Conservation (phyloP, 331 rosid genomes). For the Rhamnella rubrinervis region DNA sequence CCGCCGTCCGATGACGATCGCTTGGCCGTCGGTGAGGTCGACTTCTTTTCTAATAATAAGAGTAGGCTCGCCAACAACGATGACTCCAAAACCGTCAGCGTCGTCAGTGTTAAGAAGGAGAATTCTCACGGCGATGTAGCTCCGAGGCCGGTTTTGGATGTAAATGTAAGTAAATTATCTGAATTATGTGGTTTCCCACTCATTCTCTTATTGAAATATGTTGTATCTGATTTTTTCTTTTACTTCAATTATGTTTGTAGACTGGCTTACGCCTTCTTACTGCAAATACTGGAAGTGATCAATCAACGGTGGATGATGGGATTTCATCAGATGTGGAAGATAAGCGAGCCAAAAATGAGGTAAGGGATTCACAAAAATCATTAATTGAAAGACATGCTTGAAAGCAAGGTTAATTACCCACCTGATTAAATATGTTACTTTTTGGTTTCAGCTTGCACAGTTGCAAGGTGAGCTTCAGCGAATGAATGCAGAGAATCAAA, state of each 20-base stretch:
- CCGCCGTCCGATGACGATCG: slow-evolving; percentile 32
- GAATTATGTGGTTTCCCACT: too few species aligned
- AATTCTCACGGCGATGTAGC: slow-evolving; percentile 26
- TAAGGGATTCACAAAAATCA: slow-evolving; percentile 11
- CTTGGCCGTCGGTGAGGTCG: slow-evolving; percentile 50
- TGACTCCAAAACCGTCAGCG: slow-evolving; percentile 26
- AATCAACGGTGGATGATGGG: slow-evolving; percentile 94
- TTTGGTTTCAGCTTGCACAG: slow-evolving; percentile 50
- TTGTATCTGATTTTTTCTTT: neutral
- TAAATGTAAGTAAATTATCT: slow-evolving; percentile 45
- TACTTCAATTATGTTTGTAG: slow-evolving; percentile 29
- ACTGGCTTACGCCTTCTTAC: slow-evolving; percentile 82
- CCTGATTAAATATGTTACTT: neutral
- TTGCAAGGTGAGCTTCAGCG: slow-evolving; percentile 73
- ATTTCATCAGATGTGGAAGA: slow-evolving; percentile 64
- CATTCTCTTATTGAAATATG: neutral
- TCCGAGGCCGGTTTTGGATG: slow-evolving; percentile 24
- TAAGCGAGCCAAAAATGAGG: slow-evolving; percentile 72
- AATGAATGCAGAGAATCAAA: slow-evolving; percentile 74
- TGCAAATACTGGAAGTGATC: slow-evolving; percentile 80
- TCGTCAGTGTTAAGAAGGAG: slow-evolving; percentile 53
- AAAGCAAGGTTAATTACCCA: neutral
- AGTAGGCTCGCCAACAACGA: slow-evolving; percentile 19
- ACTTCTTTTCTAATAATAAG: slow-evolving; percentile 66
- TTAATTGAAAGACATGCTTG: too few species aligned